Percentiles rank a stretch among this genome's conserved stretches.
Evolutionary conservation across 805 yeast species (phyloP).

Genomic region (Kluyveromyces starmeri): DNA sequence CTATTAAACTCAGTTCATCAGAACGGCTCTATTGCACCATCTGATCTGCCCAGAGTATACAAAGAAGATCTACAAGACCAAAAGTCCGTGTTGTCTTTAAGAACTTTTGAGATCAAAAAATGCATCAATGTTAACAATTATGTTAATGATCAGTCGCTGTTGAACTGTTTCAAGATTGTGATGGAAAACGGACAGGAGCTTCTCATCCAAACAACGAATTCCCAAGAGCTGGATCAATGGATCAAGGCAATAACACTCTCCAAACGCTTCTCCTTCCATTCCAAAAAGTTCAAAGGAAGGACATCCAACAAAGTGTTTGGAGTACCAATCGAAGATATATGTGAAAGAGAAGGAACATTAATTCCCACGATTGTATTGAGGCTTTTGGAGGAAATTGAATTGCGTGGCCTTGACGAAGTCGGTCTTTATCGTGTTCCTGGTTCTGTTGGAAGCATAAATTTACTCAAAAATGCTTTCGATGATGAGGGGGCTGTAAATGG

Average conservation of each 20-base stretch:
- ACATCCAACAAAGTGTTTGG: constrained; percentile 63
- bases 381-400: constrained; percentile 67
- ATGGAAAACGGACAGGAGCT: constrained; percentile 43
- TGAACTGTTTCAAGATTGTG: constrained; percentile 32
- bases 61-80: constrained; percentile 32
- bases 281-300: constrained; percentile 32
- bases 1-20: constrained; percentile 30
- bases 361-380: constrained; percentile 61
- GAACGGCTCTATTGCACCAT: constrained; percentile 34
- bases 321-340: constrained; percentile 68
- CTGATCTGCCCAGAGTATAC: constrained; percentile 51
- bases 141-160: constrained; percentile 15
- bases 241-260: constrained; percentile 36
- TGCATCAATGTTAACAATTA: constrained; percentile 31
- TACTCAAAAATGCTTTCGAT: constrained; percentile 45
- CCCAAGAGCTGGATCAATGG: constrained; percentile 69
- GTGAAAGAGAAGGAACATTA: constrained; percentile 55
- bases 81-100: constrained; percentile 42
- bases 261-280: constrained; percentile 35
- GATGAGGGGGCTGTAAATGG: constrained; percentile 36
- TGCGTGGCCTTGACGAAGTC: constrained; percentile 81
- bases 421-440: constrained; percentile 79
- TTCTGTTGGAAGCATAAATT: constrained; percentile 48
- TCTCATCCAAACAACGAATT: constrained; percentile 57
- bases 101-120: constrained; percentile 36